Percentiles rank a stretch among this genome's conserved stretches.
These are phyloP conservation scores for Aspergillus baeticus DNA, from an alignment of 495 filamentous ascomycete genomes.

Conservation along the genomic window DNA sequence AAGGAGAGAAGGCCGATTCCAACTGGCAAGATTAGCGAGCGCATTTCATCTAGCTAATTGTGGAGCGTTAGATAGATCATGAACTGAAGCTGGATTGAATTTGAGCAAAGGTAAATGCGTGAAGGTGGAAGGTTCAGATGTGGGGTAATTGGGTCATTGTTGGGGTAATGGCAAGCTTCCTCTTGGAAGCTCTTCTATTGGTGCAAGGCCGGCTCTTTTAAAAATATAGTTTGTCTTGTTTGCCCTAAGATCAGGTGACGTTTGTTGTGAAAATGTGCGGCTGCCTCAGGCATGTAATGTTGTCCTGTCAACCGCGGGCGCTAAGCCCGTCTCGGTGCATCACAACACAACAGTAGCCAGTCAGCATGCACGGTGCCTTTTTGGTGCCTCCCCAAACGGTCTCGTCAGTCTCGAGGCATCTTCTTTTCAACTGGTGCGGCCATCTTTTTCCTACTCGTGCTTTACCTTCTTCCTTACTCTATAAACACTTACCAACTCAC, in stretches of 20 bases:
- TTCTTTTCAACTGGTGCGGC: constrained; percentile 18
- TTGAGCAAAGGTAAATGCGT: too few species aligned
- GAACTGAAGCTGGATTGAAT: too few species aligned
- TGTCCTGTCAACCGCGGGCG: constrained; percentile 41
- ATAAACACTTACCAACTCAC: constrained; percentile 18
- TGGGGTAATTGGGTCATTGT: too few species aligned
- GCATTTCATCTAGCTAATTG: background rate
- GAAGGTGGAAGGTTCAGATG: too few species aligned
- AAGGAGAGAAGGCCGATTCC: constrained; percentile 11
- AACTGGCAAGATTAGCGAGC: background rate
- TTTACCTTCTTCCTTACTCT: constrained; percentile 24
- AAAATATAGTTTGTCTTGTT: too few species aligned
- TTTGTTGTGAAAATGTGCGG: constrained; percentile 13
- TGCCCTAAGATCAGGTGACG: background rate
- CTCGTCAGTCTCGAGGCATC: constrained; percentile 31
- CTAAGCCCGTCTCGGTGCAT: constrained; percentile 34
- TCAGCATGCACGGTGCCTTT: constrained; percentile 39
- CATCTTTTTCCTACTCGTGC: constrained; percentile 18
- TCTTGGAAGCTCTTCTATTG: background rate
- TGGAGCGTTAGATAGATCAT: too few species aligned
- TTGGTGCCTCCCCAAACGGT: constrained; percentile 27
- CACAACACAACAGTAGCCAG: constrained; percentile 44
- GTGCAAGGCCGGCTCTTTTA: background rate
- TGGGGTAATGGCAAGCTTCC: too few species aligned
- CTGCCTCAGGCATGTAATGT: constrained; percentile 24